Evolutionary conservation across 208 protist genomes (phyloP).

Genomic region (Leishmania martiniquensis): DNA sequence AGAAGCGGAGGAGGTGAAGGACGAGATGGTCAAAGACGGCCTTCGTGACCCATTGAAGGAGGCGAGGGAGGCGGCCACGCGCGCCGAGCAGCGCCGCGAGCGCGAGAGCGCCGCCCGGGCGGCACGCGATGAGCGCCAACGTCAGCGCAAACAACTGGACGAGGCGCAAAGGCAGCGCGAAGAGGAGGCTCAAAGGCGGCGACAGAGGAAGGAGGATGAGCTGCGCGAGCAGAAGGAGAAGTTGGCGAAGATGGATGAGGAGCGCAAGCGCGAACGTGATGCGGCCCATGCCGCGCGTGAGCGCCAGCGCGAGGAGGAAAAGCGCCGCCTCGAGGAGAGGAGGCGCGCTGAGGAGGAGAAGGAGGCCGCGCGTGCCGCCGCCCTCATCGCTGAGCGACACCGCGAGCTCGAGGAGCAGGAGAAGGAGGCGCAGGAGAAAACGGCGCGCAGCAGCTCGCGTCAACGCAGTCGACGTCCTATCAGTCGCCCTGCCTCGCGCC

Average conservation of each 20-base stretch:
- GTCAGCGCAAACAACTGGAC: constrained; percentile 26
- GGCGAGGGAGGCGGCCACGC: constrained; percentile 8
- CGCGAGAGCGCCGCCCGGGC: constrained; percentile 22
- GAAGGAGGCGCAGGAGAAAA: constrained; percentile 14
- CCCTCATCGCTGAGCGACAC: constrained; percentile 42
- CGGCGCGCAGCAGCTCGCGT: constrained; percentile 38
- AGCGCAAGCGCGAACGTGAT: constrained; percentile 35
- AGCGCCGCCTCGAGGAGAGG: constrained; percentile 39
- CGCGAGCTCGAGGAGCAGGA: constrained; percentile 23
- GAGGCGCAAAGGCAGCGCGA: constrained; percentile 38
- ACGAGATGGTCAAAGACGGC: constrained; percentile 39
- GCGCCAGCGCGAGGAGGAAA: constrained; percentile 44
- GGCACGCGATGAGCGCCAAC: constrained; percentile 23
- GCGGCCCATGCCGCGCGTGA: constrained; percentile 30
- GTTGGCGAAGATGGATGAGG: constrained; percentile 48
- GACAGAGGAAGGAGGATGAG: constrained; percentile 38
- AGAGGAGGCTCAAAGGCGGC: constrained; percentile 28
- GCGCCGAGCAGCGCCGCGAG: constrained; percentile 24
- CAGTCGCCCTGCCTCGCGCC: constrained; percentile 38
- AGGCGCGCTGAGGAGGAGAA: constrained; percentile 39
- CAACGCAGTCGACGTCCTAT: constrained; percentile 48
- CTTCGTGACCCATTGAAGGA: constrained; percentile 31
- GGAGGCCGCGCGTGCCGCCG: constrained; percentile 48
- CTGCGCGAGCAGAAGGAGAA: constrained; percentile 34
- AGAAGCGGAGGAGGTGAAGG: constrained; percentile 60